phyloP scores from a whole-genome alignment of 176 grass and related monocot genomes.

The Eragrostis nindensis region DNA sequence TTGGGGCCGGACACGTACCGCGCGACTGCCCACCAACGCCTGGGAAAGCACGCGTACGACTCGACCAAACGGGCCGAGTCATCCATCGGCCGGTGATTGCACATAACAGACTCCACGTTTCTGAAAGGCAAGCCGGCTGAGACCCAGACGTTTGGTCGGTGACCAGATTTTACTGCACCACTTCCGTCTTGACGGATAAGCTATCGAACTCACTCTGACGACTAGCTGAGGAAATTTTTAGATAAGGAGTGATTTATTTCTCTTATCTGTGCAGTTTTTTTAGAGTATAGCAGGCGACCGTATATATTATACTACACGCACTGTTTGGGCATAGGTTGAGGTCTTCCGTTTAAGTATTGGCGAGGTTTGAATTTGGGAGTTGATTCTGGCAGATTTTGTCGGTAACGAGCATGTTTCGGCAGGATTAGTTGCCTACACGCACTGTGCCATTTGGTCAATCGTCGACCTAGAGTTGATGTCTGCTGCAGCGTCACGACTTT shows the following conservation, averaged over 20 bases:
- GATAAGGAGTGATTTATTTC: too few species aligned
- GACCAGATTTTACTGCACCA: constrained; percentile 18
- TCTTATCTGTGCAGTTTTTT: too few species aligned
- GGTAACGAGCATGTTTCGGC: constrained; percentile 30
- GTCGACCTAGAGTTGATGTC: constrained; percentile 11
- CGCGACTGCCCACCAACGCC: not conserved
- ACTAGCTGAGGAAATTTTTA: too few species aligned
- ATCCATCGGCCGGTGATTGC: not conserved
- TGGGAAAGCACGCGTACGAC: not conserved
- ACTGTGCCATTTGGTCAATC: constrained; percentile 10
- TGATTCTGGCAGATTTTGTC: constrained; percentile 40
- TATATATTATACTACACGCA: too few species aligned
- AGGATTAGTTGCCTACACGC: constrained; percentile 33
- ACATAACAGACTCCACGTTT: not conserved
- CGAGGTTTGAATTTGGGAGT: not conserved
- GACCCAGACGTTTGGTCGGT: not conserved
- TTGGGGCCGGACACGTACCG: constrained; percentile 1
- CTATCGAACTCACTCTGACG: not conserved
- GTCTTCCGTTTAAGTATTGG: not conserved
- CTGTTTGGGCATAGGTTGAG: not conserved
- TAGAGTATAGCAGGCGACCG: too few species aligned
- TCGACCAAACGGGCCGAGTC: not conserved
- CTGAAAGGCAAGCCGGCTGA: not conserved
- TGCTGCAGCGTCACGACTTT: constrained; percentile 16
- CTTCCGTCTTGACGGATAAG: not conserved